Base-by-base conservation (phyloP, 139 green algal species). In the Chlamydomonas schloesseri region DNA sequence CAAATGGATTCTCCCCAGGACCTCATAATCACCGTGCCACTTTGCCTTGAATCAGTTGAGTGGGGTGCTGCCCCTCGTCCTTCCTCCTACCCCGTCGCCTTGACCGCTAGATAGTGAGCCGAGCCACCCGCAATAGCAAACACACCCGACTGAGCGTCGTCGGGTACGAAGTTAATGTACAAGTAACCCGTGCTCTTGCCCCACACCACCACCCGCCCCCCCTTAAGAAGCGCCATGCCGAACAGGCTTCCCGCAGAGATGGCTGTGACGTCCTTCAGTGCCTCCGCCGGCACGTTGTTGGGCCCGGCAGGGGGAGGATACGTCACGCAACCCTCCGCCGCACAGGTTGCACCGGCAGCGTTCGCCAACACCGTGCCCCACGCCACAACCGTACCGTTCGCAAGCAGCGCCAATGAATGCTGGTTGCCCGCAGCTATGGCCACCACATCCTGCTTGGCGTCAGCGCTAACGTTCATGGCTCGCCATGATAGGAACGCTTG, bases 371-470 rank as follows among this genome's bases (percentile, higher is more conserved):
- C 42, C 34, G 34, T n/a, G 6, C 70, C 70, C 70, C 70, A 76
- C 34, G 70, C 70, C 18, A 76, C 70, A 3, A 76, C 70, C 70
- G 31, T 76, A 34, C 70, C 70, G 34, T 50, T 76, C 15, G 23
- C 42, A 23, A 55, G 70, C 70, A 76, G 70, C 37, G 70, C 70
- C 70, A 76, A 3, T 18, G 70, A 76, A 23, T 76, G 70, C 31
- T 50, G 23, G 34, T 31, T 21, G 14, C 70, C 70, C 15, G 70
- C 70, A 1, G 70, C 33, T 18, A 76, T 42, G 9, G 34, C 34
- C 31, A 57, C 42, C 31, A 76, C 70, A 50, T 76, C 34, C 13
- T 14, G 11, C 33, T 17, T 5, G 15, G 31, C 70, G 15, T 24
- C 34, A 1, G 18, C 21, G 26, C 20, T 23, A 6, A 64, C 55